phyloP scores from a whole-genome alignment of 2,329 filamentous ascomycete genomes.

The Didymella keratinophila region DNA sequence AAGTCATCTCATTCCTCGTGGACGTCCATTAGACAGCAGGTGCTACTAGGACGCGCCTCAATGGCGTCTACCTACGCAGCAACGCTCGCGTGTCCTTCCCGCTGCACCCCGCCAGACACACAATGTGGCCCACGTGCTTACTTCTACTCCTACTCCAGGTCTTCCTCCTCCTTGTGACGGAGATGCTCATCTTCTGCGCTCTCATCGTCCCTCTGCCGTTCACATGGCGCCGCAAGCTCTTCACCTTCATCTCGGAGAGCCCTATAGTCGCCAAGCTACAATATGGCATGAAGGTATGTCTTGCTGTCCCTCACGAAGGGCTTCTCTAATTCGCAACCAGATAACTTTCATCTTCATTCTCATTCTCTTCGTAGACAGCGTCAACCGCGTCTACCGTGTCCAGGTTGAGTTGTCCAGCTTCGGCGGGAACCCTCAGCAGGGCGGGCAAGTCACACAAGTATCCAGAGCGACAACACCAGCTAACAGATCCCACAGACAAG shows the following conservation, averaged over 20 bases:
- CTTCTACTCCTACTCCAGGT: slow-evolving; percentile 63
- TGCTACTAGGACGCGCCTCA: slow-evolving; percentile 8
- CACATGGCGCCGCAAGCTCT: slow-evolving; percentile 82
- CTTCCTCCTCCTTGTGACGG: slow-evolving; percentile 80
- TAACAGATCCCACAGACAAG: slow-evolving; percentile 58
- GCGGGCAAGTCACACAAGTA: slow-evolving; percentile 57
- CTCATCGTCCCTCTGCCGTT: slow-evolving; percentile 90
- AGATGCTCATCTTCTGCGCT: slow-evolving; percentile 83
- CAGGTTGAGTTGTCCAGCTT: slow-evolving; percentile 84
- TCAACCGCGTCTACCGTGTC: slow-evolving; percentile 94
- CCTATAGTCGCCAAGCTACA: slow-evolving; percentile 87
- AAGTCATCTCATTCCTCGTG: slow-evolving; percentile 41
- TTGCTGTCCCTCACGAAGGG: neutral
- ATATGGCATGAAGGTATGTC: slow-evolving; percentile 85
- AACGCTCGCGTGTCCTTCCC: slow-evolving; percentile 19
- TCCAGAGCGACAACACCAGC: slow-evolving; percentile 8
- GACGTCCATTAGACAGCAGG: slow-evolving; percentile 1
- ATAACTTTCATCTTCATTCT: slow-evolving; percentile 99
- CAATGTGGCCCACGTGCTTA: slow-evolving; percentile 39
- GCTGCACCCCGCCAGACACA: neutral
- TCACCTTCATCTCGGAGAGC: slow-evolving; percentile 95
- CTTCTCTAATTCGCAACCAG: slow-evolving; percentile 49
- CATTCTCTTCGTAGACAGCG: slow-evolving; percentile 96
- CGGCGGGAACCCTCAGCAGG: slow-evolving; percentile 65
- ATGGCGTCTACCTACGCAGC: slow-evolving; percentile 11